Percentiles rank a stretch among this genome's conserved stretches.
Conservation (phyloP, 164 flowering plant species). For the Annona cherimola region DNA sequence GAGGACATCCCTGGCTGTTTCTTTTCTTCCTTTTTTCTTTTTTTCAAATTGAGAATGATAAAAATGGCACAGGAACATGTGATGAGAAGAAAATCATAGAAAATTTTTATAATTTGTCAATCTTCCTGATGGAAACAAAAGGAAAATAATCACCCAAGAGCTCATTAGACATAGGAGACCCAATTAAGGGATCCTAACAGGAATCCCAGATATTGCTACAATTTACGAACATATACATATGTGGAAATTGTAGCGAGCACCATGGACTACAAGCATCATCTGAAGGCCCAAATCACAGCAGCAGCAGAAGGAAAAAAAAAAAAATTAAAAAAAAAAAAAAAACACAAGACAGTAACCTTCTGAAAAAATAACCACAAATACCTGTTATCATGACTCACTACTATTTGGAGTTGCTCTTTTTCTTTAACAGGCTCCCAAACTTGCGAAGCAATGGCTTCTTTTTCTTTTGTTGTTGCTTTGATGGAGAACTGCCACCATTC, state of each 20-base stretch:
- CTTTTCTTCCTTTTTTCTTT: too few relatives aligned
- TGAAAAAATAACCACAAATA: not conserved
- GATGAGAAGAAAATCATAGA: not conserved
- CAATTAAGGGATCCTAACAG: not conserved
- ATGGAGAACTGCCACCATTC: constrained; percentile 54
- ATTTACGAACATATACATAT: not conserved
- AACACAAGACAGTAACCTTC: not conserved
- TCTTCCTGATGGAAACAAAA: not conserved
- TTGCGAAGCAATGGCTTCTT: constrained; percentile 80
- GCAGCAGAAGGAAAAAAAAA: not conserved
- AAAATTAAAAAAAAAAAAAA: not conserved
- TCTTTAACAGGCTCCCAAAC: constrained; percentile 89
- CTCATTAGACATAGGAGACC: not conserved
- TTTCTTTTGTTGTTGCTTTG: constrained; percentile 73
- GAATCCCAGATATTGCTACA: not conserved
- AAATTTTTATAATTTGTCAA: not conserved
- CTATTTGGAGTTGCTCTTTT: constrained; percentile 44
- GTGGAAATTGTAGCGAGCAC: constrained; percentile 19
- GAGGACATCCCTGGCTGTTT: too few relatives aligned
- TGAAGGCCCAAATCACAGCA: constrained; percentile 8
- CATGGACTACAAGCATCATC: constrained; percentile 12
- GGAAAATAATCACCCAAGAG: not conserved
- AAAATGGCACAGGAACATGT: too few relatives aligned
- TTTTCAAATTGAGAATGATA: too few relatives aligned
- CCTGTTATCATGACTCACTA: not conserved